Conservation (phyloP, 352 stramenopile genomes). For the Pythium diclinum region DNA sequence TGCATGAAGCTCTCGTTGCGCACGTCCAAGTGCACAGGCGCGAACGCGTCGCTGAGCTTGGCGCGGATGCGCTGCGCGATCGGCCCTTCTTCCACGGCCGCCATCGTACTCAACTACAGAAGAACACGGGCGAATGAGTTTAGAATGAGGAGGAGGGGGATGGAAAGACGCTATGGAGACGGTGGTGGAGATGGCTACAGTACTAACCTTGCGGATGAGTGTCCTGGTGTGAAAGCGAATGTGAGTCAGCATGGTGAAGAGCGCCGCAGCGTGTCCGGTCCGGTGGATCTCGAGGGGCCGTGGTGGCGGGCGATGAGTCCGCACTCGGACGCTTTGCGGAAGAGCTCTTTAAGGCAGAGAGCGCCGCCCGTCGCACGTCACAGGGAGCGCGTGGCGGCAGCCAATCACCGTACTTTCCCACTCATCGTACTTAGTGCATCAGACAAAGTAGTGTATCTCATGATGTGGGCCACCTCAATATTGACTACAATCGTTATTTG, state of each 20-base stretch:
- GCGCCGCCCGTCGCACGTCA: neutral
- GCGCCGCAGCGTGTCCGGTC: neutral
- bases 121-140: neutral
- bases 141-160: neutral
- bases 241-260: conserved; percentile 13
- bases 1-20: conserved; percentile 96
- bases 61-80: conserved; percentile 59
- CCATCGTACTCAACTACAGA: conserved; percentile 31
- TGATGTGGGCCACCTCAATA: neutral
- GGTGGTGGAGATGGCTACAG: neutral
- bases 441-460: neutral
- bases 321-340: neutral
- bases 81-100: conserved; percentile 30
- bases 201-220: conserved; percentile 12
- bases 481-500: neutral
- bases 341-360: neutral
- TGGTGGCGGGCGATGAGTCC: neutral
- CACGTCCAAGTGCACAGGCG: conserved; percentile 77
- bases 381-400: neutral
- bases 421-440: neutral
- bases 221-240: conserved; percentile 17
- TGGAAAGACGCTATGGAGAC: neutral
- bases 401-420: neutral
- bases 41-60: conserved; percentile 63
- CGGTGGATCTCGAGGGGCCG: neutral